phyloP scores from a whole-genome alignment of 2,329 filamentous ascomycete genomes.

The Fusarium sp. region DNA sequence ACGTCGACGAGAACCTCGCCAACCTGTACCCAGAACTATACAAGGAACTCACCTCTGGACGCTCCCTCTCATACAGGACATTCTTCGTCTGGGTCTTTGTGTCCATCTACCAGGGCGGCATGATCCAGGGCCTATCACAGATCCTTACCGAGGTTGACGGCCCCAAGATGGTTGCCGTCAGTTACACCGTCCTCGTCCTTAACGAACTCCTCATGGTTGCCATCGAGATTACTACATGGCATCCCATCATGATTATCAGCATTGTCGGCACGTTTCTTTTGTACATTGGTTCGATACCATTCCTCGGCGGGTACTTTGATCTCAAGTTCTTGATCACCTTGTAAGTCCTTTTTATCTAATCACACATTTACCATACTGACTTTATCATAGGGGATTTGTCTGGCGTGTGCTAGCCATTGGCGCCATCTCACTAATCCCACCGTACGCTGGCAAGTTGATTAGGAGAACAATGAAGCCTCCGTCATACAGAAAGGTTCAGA shows the following conservation, averaged over 20 bases:
- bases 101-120: constrained; percentile 92
- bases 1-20: constrained; percentile 93
- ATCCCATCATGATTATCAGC: constrained; percentile 87
- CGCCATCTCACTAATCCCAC: constrained; percentile 84
- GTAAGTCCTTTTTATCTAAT: constrained; percentile 55
- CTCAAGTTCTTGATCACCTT: constrained; percentile 79
- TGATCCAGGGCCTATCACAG: constrained; percentile 96
- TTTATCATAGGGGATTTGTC: constrained; percentile 75
- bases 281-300: constrained; percentile 87
- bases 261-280: constrained; percentile 84
- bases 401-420: constrained; percentile 88
- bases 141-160: constrained; percentile 83
- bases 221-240: constrained; percentile 97
- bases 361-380: not conserved
- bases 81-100: constrained; percentile 98
- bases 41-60: constrained; percentile 92
- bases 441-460: constrained; percentile 88
- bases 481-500: constrained; percentile 93
- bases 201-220: constrained; percentile 99
- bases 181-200: constrained; percentile 89
- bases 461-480: constrained; percentile 88
- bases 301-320: constrained; percentile 91
- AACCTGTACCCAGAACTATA: constrained; percentile 98
- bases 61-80: constrained; percentile 88
- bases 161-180: constrained; percentile 85